Conservation (phyloP, 768 basidiomycete species). For the Lanmaoa pseudosensibilis region DNA sequence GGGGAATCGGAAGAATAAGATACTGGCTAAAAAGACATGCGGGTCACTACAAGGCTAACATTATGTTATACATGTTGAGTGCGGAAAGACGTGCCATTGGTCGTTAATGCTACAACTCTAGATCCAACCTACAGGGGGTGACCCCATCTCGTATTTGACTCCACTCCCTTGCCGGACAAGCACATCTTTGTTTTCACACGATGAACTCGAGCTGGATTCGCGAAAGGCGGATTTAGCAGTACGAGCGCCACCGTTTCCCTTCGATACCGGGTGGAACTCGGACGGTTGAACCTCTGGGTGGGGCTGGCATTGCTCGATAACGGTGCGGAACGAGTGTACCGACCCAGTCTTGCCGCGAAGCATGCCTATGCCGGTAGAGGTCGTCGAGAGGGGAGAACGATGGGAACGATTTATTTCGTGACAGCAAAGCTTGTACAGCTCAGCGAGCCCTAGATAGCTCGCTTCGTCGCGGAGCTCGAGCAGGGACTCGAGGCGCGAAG, state of each 20-base stretch:
- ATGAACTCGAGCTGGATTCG: slow-evolving; percentile 8
- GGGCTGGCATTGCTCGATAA: slow-evolving; percentile 53
- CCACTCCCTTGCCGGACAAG: slow-evolving; percentile 6
- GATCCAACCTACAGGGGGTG: slow-evolving; percentile 51
- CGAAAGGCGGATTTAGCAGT: background rate
- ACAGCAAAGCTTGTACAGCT: slow-evolving; percentile 62
- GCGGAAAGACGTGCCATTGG: background rate
- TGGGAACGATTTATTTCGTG: slow-evolving; percentile 63
- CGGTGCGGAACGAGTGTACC: slow-evolving; percentile 57
- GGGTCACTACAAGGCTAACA: background rate
- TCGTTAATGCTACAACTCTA: slow-evolving; percentile 21
- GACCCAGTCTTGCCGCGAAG: slow-evolving; percentile 49
- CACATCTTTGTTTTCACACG: slow-evolving; percentile 14
- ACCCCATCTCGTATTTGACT: slow-evolving; percentile 3
- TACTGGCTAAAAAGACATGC: background rate
- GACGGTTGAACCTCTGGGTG: slow-evolving; percentile 10
- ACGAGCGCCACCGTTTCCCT: background rate
- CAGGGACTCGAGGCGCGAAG: slow-evolving; percentile 58
- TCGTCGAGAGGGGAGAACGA: slow-evolving; percentile 33
- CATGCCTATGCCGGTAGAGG: slow-evolving; percentile 39
- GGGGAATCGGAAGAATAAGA: background rate
- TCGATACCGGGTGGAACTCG: slow-evolving; percentile 3
- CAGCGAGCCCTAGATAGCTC: slow-evolving; percentile 65
- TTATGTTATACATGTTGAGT: background rate
- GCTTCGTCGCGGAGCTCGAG: slow-evolving; percentile 82